These are phyloP conservation scores for Boletus coccyginus DNA, from an alignment of 768 basidiomycete species.

Conservation along the genomic window DNA sequence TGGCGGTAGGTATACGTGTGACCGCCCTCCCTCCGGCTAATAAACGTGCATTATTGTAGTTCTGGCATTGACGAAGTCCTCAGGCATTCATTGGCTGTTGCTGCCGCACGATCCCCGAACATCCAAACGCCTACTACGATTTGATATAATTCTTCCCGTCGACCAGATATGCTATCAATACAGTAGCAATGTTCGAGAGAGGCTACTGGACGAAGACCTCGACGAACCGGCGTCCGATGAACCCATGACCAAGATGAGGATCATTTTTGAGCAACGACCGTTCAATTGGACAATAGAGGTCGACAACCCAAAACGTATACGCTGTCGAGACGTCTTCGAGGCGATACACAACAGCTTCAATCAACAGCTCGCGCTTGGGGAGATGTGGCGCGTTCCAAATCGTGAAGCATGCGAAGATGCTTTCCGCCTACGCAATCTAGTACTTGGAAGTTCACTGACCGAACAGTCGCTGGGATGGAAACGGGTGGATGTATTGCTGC, in stretches of 20 bases:
- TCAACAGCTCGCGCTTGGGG: constrained; percentile 39
- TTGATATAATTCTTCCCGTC: constrained; percentile 46
- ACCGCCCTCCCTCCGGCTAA: no score
- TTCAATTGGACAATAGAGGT: constrained; percentile 37
- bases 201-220: constrained; percentile 34
- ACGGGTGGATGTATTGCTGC: constrained; percentile 51
- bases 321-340: constrained; percentile 53
- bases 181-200: constrained; percentile 15
- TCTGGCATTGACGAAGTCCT: neutral
- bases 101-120: constrained; percentile 35
- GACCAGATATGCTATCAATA: constrained; percentile 26
- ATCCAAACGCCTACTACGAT: constrained; percentile 37
- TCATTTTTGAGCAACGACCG: constrained; percentile 38
- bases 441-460: constrained; percentile 33
- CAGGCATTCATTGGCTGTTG: constrained; percentile 43
- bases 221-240: constrained; percentile 41
- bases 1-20: neutral
- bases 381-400: constrained; percentile 33
- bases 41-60: neutral
- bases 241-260: constrained; percentile 42
- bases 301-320: constrained; percentile 38
- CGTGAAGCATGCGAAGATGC: constrained; percentile 33
- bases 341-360: constrained; percentile 49
- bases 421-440: constrained; percentile 41
- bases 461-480: constrained; percentile 45